Conservation (phyloP, 495 filamentous ascomycete genomes). For the Aspergillus biplanus region DNA sequence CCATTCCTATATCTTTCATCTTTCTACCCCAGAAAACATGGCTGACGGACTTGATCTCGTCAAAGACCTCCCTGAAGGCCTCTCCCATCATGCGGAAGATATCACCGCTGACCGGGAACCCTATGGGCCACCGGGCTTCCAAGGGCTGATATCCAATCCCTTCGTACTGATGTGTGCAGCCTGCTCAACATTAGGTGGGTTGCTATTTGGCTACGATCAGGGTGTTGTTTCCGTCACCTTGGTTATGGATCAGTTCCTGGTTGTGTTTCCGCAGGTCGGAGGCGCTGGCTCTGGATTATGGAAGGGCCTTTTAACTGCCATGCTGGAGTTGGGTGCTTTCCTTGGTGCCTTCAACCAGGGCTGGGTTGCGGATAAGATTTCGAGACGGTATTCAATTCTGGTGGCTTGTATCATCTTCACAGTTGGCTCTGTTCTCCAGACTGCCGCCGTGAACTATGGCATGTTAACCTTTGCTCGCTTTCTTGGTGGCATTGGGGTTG, state of each 20-base stretch:
- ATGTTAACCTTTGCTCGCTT: constrained; percentile 61
- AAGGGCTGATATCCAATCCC: no score
- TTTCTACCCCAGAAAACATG: no score
- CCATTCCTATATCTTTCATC: no score
- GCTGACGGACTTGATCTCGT: no score
- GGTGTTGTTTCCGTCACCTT: constrained; percentile 60
- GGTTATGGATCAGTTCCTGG: constrained; percentile 60
- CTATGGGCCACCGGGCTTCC: no score
- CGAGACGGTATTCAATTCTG: constrained; percentile 58
- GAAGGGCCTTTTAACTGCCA: constrained; percentile 62
- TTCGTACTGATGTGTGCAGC: no score
- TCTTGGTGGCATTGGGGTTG: constrained; percentile 62
- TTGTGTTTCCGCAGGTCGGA: constrained; percentile 50
- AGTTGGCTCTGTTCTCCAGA: constrained; percentile 58
- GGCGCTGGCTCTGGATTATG: constrained; percentile 57
- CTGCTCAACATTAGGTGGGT: constrained; percentile 44
- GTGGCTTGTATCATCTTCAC: constrained; percentile 54
- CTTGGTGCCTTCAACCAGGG: constrained; percentile 59
- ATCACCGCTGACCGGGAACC: no score
- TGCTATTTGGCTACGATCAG: constrained; percentile 62
- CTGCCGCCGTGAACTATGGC: constrained; percentile 53
- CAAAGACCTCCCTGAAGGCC: no score
- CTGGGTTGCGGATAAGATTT: constrained; percentile 61
- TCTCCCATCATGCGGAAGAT: no score
- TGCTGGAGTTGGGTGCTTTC: constrained; percentile 62